Evolutionary conservation across 192 early-diverging fungal species (phyloP).

Genomic region (Piromyces sp.): DNA sequence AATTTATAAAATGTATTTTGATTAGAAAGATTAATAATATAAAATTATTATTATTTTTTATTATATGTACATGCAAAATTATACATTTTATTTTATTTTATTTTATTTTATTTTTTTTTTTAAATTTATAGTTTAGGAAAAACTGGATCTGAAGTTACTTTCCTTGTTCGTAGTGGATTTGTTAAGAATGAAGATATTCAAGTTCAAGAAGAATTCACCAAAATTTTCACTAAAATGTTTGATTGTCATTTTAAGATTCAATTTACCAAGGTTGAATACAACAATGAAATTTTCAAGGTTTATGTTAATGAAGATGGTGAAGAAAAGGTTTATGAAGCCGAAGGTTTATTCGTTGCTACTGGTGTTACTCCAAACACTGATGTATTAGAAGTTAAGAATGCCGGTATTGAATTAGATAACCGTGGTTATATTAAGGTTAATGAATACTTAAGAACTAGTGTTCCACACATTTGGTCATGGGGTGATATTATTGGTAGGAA

Average conservation of each 20-base stretch:
- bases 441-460: slow-evolving; percentile 6
- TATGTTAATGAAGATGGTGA: neutral
- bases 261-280: neutral
- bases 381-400: neutral
- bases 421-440: slow-evolving; percentile 12
- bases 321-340: neutral
- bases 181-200: slow-evolving; percentile 13
- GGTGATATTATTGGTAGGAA: slow-evolving; percentile 16
- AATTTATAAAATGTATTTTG: no score
- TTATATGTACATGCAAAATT: neutral
- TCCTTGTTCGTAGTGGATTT: slow-evolving; percentile 15
- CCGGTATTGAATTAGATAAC: slow-evolving; percentile 2
- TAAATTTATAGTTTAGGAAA: neutral
- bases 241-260: neutral
- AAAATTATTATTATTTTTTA: no score
- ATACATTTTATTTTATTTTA: neutral
- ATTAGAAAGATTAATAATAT: no score
- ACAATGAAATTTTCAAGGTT: neutral
- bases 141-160: slow-evolving; percentile 10
- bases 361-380: slow-evolving; percentile 11
- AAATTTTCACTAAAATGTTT: slow-evolving; percentile 5
- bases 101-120: neutral
- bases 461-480: slow-evolving; percentile 10
- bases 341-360: slow-evolving; percentile 12
- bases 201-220: slow-evolving; percentile 9